Percentiles rank a stretch among this genome's conserved stretches.
Evolutionary conservation across 148 eudicot species (phyloP).

Genomic region (Vaccinium macrocarpon): DNA sequence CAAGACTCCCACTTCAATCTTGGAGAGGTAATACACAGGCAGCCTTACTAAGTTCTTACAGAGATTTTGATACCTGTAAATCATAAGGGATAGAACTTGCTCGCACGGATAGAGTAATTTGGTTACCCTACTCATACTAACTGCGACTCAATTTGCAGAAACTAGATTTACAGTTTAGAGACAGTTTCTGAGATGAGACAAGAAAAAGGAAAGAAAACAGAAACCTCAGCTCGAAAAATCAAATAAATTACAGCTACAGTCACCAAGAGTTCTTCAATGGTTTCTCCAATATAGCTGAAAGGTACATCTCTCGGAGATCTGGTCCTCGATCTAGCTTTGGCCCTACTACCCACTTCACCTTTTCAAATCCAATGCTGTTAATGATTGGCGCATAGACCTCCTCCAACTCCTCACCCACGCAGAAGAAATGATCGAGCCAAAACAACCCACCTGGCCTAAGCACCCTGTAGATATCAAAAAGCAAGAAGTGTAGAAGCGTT

Average conservation of each 20-base stretch:
- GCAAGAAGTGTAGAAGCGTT: conserved; percentile 22
- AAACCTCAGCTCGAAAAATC: not conserved
- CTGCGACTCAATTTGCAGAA: not conserved
- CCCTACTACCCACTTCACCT: conserved; percentile 43
- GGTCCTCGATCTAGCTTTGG: conserved; percentile 42
- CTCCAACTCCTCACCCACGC: conserved; percentile 37
- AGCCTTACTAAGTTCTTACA: no score
- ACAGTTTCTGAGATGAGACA: not conserved
- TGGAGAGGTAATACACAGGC: no score
- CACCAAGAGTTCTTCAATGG: conserved; percentile 44
- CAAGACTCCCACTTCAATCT: no score
- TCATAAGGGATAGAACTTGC: no score
- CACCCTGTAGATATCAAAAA: conserved; percentile 38
- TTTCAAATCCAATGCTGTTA: conserved; percentile 35
- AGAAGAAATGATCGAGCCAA: conserved; percentile 46
- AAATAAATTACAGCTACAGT: conserved; percentile 6
- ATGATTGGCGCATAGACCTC: conserved; percentile 33
- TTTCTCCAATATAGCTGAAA: conserved; percentile 49
- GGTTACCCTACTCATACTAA: not conserved
- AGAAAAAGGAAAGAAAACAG: not conserved
- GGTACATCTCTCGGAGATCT: conserved; percentile 39
- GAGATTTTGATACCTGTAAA: no score
- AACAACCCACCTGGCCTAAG: conserved; percentile 44
- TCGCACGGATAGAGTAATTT: not conserved
- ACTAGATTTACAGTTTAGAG: not conserved